Evolutionary conservation across 73 alveolate species (phyloP).

Genomic region (Blepharisma stoltei): DNA sequence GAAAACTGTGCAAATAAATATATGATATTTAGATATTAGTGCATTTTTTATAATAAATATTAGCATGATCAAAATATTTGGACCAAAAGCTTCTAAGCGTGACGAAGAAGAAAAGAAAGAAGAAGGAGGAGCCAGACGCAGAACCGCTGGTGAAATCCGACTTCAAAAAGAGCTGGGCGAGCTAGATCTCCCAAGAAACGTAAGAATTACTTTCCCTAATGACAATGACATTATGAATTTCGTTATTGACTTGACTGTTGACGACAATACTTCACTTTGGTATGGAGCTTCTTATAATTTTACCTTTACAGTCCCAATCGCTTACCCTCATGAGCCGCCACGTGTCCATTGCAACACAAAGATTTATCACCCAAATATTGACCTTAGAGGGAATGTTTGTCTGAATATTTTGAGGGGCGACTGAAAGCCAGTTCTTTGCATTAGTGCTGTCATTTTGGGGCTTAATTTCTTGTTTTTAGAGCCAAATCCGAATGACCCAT

Average conservation of each 20-base stretch:
- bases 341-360: constrained; percentile 92
- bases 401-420: constrained; percentile 90
- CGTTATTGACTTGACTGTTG: constrained; percentile 57
- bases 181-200: constrained; percentile 53
- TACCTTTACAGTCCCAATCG: constrained; percentile 72
- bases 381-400: constrained; percentile 91
- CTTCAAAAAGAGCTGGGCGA: constrained; percentile 55
- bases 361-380: constrained; percentile 95
- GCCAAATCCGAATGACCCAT: constrained; percentile 95
- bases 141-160: constrained; percentile 49
- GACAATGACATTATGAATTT: constrained; percentile 56
- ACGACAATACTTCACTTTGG: constrained; percentile 72
- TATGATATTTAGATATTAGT: no score
- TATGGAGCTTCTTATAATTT: constrained; percentile 83
- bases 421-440: constrained; percentile 93
- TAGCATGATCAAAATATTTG: constrained; percentile 19
- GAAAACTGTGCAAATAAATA: no score
- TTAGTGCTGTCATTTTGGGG: constrained; percentile 75
- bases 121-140: background rate
- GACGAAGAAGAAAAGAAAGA: constrained; percentile 24
- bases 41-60: background rate
- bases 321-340: constrained; percentile 92
- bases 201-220: constrained; percentile 47
- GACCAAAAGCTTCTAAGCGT: constrained; percentile 26
- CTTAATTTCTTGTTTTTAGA: constrained; percentile 79